Conservation (phyloP, 768 basidiomycete genomes). For the Pisolithus orientalis region DNA sequence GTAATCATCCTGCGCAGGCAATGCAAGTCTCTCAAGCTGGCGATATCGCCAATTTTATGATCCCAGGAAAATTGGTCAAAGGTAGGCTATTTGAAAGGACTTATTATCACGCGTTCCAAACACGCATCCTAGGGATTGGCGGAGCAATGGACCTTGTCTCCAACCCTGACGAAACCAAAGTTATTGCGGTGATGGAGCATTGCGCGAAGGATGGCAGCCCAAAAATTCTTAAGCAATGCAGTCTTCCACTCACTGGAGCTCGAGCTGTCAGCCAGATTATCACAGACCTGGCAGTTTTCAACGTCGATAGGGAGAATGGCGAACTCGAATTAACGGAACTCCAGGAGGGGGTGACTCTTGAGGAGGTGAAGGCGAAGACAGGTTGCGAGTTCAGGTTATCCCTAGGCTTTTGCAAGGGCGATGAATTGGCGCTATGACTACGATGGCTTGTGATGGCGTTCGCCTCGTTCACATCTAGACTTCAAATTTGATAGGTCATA, state of each 20-base stretch:
- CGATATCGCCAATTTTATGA: constrained; percentile 98
- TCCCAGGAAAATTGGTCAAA: constrained; percentile 89
- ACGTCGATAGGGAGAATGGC: constrained; percentile 73
- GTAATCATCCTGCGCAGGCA: constrained; percentile 42
- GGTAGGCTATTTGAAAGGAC: constrained; percentile 31
- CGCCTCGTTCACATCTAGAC: too few relatives aligned
- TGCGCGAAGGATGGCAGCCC: constrained; percentile 83
- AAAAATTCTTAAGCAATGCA: constrained; percentile 80
- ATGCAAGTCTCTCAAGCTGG: constrained; percentile 93
- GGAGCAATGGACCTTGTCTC: constrained; percentile 97
- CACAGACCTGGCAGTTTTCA: constrained; percentile 88
- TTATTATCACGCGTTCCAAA: neutral
- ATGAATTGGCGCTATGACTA: constrained; percentile 3
- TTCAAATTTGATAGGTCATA: too few relatives aligned
- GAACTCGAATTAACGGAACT: constrained; percentile 72
- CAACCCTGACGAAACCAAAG: constrained; percentile 92
- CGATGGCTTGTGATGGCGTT: neutral
- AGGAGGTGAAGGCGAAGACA: constrained; percentile 84
- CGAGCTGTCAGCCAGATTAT: constrained; percentile 85
- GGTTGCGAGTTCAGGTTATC: constrained; percentile 72
- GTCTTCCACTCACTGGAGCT: constrained; percentile 84
- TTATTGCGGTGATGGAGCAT: constrained; percentile 88
- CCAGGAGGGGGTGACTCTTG: constrained; percentile 77
- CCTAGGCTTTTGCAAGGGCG: constrained; percentile 44
- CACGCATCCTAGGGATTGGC: constrained; percentile 60